Evolutionary conservation across 2,329 filamentous ascomycete species (phyloP), one percentile per base, ranked within the genome.

Genomic region (Monosporascus cannonballus): DNA sequence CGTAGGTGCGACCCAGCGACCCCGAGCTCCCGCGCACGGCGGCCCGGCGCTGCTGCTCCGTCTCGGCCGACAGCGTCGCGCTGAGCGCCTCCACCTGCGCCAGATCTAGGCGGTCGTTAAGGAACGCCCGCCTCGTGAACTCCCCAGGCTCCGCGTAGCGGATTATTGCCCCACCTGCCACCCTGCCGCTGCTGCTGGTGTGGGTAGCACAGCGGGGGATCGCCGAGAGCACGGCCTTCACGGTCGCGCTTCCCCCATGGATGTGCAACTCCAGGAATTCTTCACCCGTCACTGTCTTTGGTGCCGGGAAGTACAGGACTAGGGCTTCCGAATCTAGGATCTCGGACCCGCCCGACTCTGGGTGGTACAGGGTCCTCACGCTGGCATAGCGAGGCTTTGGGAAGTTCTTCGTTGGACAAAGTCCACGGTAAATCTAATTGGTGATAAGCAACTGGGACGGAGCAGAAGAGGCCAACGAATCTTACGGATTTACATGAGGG

Each of bases 71-170:
- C 2, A 87, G 74, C 0, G 77, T 78, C 58, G 86, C 84, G 56
- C 82, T 78, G 3, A 88, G 72, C 1, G 83, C 77, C 68, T 88
- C 85, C 7, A 87, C 88, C 70, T 99, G 92, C 2, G 90, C 89
- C 1, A 99, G 79, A 63, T 95, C 89, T 4, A 99, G 79, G 2
- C 90, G 83, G 62, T 86, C 79, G 67, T 96, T 94, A 66, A 92
- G 78, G 64, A 99, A 99, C 5, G 94, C 92, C 38, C 94, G 85
- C 56, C 86, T 85, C 4, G 94, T 99, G 69, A 99, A 99, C 67
- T 99, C 94, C 51, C 94, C 94, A 0, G 94, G 87, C 65, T 96
- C 93, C 3, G 94, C 94, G 66, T 96, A 96, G 30, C 91, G 89
- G 53, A 96, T 84, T 14, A 55, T 64, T 22, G 54, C 50, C 24